Evolutionary conservation across 257 asterid genomes (phyloP), one percentile per base, ranked within the genome.

Genomic region (Datura wrightii): DNA sequence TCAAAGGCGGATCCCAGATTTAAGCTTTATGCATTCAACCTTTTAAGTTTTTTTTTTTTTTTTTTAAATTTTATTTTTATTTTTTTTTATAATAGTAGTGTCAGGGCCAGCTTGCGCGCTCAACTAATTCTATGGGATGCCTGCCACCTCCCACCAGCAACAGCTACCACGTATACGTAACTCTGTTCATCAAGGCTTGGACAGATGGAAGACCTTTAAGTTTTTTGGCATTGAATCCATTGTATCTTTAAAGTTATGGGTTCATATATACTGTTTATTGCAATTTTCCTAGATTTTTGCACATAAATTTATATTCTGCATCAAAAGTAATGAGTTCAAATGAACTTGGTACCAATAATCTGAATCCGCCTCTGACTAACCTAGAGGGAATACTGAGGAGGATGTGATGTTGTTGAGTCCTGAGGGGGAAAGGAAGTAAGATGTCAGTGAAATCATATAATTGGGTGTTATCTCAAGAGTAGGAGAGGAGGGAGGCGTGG

Each of bases 371-470:
- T 31, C 71, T 62, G 41, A 41, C 54, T 70, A 18, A 10, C 37
- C 56, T 46, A 10, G 37, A 71, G 55, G 79, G 69, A 50, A 42
- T 19, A 67, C 36, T 18, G 3, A 42, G 56, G 37, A 72, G 58
- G 58, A 44, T 72, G 58, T 46, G 58, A 72, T 72, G 80, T 18
- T 71, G 18, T 72, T 72, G 41, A 42, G 37, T 16, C 37, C 37
- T 9, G 54, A 72, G 41, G n/a, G 79, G 8, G 15, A 71, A 44
- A 71, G 42, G 60, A 50, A 44, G 34, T 56, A 74, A 48, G 19
- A 19, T 72, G 80, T 10, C 54, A 6, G 11, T 46, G 60, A 74
- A 74, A 24, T 48, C 80, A 48, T 74, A 74, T 74, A 52, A 24
- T 19, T 74, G 39, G 79, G 37, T n/a, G 56, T n/a, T 71, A 44